A percentile compares a stretch with the other conserved stretches of the same genome.
Evolutionary conservation across 768 basidiomycete species (phyloP).

Genomic region (Agrocybe praecox): DNA sequence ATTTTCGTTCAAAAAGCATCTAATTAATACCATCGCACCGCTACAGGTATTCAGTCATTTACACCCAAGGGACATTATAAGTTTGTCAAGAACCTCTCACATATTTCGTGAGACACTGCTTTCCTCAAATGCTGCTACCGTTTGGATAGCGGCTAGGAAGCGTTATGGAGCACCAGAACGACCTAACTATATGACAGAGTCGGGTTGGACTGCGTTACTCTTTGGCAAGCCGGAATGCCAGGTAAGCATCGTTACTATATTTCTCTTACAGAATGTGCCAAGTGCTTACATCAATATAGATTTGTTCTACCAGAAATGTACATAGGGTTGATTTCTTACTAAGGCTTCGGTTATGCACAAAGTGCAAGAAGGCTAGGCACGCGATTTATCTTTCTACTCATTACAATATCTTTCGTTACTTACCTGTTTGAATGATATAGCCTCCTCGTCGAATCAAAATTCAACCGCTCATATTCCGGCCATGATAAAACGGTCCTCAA

Average conservation of each 20-base stretch:
- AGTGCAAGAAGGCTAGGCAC: constrained; percentile 24
- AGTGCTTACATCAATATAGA: constrained; percentile 5
- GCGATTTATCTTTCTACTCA: constrained; percentile 15
- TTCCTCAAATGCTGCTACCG: constrained; percentile 10
- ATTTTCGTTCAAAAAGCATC: too few relatives aligned
- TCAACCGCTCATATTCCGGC: constrained; percentile 25
- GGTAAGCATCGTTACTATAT: background rate
- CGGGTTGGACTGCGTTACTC: constrained; percentile 26
- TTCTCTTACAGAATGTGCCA: background rate
- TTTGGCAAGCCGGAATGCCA: constrained; percentile 19
- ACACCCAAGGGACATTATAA: constrained; percentile 23
- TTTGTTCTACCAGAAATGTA: constrained; percentile 17
- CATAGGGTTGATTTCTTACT: constrained; percentile 25
- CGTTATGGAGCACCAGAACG: constrained; percentile 18
- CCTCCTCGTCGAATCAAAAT: constrained; percentile 25
- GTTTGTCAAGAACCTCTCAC: constrained; percentile 24
- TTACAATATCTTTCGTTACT: background rate
- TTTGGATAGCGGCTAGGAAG: constrained; percentile 27
- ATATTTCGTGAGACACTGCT: constrained; percentile 19
- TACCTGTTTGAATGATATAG: constrained; percentile 14
- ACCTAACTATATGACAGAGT: constrained; percentile 25
- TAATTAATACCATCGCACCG: too few relatives aligned
- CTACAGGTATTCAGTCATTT: constrained; percentile 24
- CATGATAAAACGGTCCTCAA: constrained; percentile 26
- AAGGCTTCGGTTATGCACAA: constrained; percentile 24